Evolutionary conservation across 108 stramenopile species (phyloP).

Genomic region (Nitzschia inconspicua): DNA sequence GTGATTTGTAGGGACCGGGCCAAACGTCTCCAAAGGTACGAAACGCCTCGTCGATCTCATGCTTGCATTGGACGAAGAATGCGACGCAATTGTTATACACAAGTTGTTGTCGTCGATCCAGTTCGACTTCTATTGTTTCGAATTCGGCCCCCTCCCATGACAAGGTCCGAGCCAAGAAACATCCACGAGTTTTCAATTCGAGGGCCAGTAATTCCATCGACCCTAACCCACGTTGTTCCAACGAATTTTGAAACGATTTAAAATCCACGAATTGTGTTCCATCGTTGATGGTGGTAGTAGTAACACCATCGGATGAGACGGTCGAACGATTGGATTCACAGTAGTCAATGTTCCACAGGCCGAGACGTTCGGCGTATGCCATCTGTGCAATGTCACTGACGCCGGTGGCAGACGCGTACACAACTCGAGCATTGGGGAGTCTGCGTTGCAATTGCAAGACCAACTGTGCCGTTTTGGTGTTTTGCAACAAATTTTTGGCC

Average conservation of each 20-base stretch:
- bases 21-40: constrained; percentile 5
- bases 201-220: constrained; percentile 83
- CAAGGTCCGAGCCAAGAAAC: constrained; percentile 74
- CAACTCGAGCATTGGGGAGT: constrained; percentile 71
- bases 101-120: constrained; percentile 33
- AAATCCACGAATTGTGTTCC: constrained; percentile 35
- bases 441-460: constrained; percentile 64
- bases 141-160: constrained; percentile 79
- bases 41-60: constrained; percentile 32
- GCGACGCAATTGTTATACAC: constrained; percentile 55
- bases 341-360: constrained; percentile 63
- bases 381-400: constrained; percentile 77
- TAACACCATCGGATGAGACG: not conserved
- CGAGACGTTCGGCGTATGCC: constrained; percentile 76
- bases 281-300: not conserved
- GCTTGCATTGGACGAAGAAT: constrained; percentile 55
- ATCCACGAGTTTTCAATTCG: constrained; percentile 73
- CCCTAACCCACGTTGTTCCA: constrained; percentile 70
- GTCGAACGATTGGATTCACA: no score
- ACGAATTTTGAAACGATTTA: constrained; percentile 40
- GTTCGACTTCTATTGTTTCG: constrained; percentile 43
- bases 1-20: constrained; percentile 9
- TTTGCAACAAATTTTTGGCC: constrained; percentile 70
- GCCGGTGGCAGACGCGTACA: constrained; percentile 83
- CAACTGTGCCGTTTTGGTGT: constrained; percentile 58